Conservation (phyloP, 2,329 filamentous ascomycete species). For the Xylariaceae sp. region DNA sequence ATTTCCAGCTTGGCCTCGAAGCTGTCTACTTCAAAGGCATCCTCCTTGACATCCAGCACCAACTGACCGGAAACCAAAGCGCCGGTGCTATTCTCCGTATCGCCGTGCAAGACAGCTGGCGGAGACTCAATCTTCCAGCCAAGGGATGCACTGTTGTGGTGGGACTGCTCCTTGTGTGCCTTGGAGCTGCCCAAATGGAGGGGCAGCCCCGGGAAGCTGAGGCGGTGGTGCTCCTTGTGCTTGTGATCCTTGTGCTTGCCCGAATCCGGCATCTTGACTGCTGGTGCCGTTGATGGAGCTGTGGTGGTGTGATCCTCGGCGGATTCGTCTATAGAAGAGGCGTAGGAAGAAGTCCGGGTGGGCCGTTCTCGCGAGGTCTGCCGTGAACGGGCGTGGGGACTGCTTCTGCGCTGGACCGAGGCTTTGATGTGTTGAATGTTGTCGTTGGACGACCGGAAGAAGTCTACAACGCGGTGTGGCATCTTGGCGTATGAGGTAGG, state of each 20-base stretch:
- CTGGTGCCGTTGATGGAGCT: constrained; percentile 13
- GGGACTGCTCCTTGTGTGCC: constrained; percentile 34
- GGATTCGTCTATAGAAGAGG: constrained; percentile 33
- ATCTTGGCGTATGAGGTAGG: constrained; percentile 35
- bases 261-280: constrained; percentile 34
- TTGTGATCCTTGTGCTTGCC: constrained; percentile 33
- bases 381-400: constrained; percentile 21
- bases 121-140: constrained; percentile 74
- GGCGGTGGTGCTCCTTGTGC: constrained; percentile 35
- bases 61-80: constrained; percentile 83
- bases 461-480: constrained; percentile 55
- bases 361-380: constrained; percentile 25
- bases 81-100: constrained; percentile 70
- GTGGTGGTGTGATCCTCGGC: constrained; percentile 24
- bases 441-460: constrained; percentile 54
- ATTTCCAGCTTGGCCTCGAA: constrained; percentile 71
- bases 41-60: constrained; percentile 66
- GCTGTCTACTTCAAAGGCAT: constrained; percentile 61
- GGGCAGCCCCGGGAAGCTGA: constrained; percentile 31
- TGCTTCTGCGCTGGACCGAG: constrained; percentile 28
- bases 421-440: constrained; percentile 47
- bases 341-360: constrained; percentile 31
- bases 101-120: constrained; percentile 78
- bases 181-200: constrained; percentile 38
- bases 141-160: constrained; percentile 38